Conservation (phyloP, 2,329 filamentous ascomycete genomes). For the Claviceps sorghi region DNA sequence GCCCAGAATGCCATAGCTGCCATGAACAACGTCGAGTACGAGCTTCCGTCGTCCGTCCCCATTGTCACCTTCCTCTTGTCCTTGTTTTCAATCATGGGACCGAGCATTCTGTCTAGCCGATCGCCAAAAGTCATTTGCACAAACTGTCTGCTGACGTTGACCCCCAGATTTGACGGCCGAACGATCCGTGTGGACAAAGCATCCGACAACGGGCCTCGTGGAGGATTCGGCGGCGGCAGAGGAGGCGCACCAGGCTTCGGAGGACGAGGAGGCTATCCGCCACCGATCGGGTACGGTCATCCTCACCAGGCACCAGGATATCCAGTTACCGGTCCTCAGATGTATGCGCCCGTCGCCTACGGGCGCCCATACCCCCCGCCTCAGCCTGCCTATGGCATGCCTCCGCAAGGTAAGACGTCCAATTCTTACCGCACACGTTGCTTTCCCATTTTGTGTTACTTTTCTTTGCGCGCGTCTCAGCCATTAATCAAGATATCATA, state of each 20-base stretch:
- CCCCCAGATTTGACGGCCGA: slow-evolving; percentile 72
- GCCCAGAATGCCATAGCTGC: slow-evolving; percentile 60
- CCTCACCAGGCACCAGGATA: slow-evolving; percentile 25
- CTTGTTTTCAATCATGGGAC: neutral
- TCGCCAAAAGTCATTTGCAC: neutral
- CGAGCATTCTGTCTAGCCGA: neutral
- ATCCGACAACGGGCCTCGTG: slow-evolving; percentile 58
- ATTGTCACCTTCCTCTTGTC: neutral
- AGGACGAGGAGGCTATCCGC: slow-evolving; percentile 30
- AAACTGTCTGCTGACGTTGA: slow-evolving; percentile 3
- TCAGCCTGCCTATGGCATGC: slow-evolving; percentile 21
- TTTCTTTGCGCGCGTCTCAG: neutral
- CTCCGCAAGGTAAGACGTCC: slow-evolving; percentile 25
- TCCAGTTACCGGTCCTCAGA: slow-evolving; percentile 18
- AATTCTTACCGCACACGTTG: neutral
- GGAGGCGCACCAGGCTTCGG: slow-evolving; percentile 27
- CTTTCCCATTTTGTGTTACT: neutral
- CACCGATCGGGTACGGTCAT: slow-evolving; percentile 22
- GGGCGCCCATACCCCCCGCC: slow-evolving; percentile 23
- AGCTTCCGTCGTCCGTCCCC: slow-evolving; percentile 10
- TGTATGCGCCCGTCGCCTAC: slow-evolving; percentile 23
- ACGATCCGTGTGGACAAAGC: slow-evolving; percentile 93
- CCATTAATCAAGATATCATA: slow-evolving; percentile 5
- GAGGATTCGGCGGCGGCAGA: slow-evolving; percentile 24
- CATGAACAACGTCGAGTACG: slow-evolving; percentile 88